These are phyloP conservation scores for Rhinocladiella similis DNA, from an alignment of 2,329 filamentous ascomycete genomes.

Conservation along the genomic window DNA sequence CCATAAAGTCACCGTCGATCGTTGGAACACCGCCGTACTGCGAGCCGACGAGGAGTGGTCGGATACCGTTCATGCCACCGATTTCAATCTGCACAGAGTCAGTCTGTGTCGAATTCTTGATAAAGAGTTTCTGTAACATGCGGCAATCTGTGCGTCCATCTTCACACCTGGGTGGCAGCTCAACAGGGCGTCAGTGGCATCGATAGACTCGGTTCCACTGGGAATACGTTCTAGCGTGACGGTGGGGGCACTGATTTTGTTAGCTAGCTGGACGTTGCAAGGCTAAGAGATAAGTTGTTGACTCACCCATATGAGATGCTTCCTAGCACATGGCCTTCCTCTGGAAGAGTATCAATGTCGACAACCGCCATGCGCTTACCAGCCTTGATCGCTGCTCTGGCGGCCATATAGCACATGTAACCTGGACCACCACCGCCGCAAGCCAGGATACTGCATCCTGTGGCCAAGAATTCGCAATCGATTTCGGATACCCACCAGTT, in stretches of 20 bases:
- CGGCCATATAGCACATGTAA: slow-evolving; percentile 33
- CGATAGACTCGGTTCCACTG: slow-evolving; percentile 17
- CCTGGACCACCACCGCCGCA: slow-evolving; percentile 50
- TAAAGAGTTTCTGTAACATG: slow-evolving; percentile 1
- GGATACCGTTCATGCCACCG: slow-evolving; percentile 65
- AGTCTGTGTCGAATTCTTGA: neutral
- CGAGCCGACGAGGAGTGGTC: slow-evolving; percentile 55
- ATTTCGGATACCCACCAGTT: slow-evolving; percentile 48
- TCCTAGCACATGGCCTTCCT: slow-evolving; percentile 9
- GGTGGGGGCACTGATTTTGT: slow-evolving; percentile 5
- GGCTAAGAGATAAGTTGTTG: neutral
- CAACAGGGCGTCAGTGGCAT: slow-evolving; percentile 13
- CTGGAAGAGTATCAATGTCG: slow-evolving; percentile 14
- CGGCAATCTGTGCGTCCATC: slow-evolving; percentile 34
- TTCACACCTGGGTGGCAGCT: slow-evolving; percentile 7
- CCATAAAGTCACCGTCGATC: slow-evolving; percentile 49
- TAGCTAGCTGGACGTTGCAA: neutral
- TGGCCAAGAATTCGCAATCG: slow-evolving; percentile 47
- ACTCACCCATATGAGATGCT: slow-evolving; percentile 14
- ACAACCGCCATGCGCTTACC: slow-evolving; percentile 12
- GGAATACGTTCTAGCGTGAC: slow-evolving; percentile 14
- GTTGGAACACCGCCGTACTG: slow-evolving; percentile 34
- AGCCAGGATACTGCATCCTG: slow-evolving; percentile 51
- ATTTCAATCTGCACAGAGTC: slow-evolving; percentile 34
- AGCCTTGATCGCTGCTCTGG: slow-evolving; percentile 8